phyloP scores from a whole-genome alignment of 768 basidiomycete species.

The Brasilioporus rufonigricans region DNA sequence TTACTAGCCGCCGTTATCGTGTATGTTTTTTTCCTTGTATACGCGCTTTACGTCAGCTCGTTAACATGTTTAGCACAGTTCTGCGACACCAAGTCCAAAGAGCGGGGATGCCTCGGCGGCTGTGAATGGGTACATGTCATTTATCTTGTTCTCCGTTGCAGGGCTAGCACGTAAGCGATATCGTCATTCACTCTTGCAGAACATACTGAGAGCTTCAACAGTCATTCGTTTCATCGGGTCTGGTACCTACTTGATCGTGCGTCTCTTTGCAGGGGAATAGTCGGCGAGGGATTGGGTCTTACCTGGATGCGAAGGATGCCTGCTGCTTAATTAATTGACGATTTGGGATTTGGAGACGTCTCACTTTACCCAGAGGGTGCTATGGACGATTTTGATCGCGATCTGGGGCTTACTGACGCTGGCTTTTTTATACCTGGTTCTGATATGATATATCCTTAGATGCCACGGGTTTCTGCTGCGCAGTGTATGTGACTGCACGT shows the following conservation, averaged over 20 bases:
- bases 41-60: background rate
- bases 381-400: constrained; percentile 13
- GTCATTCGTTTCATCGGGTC: constrained; percentile 86
- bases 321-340: background rate
- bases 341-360: background rate
- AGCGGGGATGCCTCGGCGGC: constrained; percentile 45
- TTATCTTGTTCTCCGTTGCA: no score
- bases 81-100: constrained; percentile 50
- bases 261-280: constrained; percentile 86
- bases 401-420: background rate
- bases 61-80: constrained; percentile 1
- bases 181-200: background rate
- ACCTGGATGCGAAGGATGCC: background rate
- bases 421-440: background rate
- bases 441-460: background rate
- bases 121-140: no score
- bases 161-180: constrained; percentile 74
- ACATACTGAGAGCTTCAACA: constrained; percentile 28
- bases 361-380: background rate
- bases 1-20: constrained; percentile 74
- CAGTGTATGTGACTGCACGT: background rate
- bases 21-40: constrained; percentile 39
- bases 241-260: constrained; percentile 77
- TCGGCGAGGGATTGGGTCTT: background rate
- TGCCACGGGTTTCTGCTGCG: background rate